Evolutionary conservation across 352 stramenopile species (phyloP).

Genomic region (Pythium vanterpoolii): DNA sequence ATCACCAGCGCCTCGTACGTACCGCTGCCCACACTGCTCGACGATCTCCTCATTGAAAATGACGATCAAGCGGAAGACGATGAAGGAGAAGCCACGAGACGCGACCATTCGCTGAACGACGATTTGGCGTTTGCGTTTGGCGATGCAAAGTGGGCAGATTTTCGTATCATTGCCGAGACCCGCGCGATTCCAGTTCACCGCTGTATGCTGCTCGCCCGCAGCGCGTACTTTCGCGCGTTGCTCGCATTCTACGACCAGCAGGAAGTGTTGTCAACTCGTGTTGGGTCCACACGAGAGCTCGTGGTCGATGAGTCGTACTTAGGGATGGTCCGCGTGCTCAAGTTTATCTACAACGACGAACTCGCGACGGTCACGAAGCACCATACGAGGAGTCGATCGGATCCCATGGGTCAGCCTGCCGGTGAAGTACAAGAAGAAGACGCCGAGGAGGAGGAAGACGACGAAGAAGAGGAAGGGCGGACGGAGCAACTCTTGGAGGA

Average conservation of each 20-base stretch:
- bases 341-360: slow-evolving; percentile 76
- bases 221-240: slow-evolving; percentile 65
- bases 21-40: slow-evolving; percentile 9
- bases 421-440: slow-evolving; percentile 7
- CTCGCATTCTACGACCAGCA: slow-evolving; percentile 32
- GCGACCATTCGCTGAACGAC: slow-evolving; percentile 25
- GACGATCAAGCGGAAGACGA: slow-evolving; percentile 11
- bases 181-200: slow-evolving; percentile 45
- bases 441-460: slow-evolving; percentile 16
- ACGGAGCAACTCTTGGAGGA: slow-evolving; percentile 63
- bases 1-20: slow-evolving; percentile 21
- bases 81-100: not conserved
- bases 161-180: slow-evolving; percentile 47
- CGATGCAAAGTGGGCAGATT: slow-evolving; percentile 46
- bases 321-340: slow-evolving; percentile 47
- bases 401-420: not conserved
- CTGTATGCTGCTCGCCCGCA: slow-evolving; percentile 60
- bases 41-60: not conserved
- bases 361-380: slow-evolving; percentile 6
- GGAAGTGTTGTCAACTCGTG: not conserved
- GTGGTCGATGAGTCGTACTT: slow-evolving; percentile 57
- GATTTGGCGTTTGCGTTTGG: slow-evolving; percentile 51
- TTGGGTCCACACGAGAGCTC: slow-evolving; percentile 15
- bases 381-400: not conserved
- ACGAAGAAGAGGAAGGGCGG: slow-evolving; percentile 22